Base-by-base conservation (phyloP, 495 filamentous ascomycete species). In the Penicillium canariense region DNA sequence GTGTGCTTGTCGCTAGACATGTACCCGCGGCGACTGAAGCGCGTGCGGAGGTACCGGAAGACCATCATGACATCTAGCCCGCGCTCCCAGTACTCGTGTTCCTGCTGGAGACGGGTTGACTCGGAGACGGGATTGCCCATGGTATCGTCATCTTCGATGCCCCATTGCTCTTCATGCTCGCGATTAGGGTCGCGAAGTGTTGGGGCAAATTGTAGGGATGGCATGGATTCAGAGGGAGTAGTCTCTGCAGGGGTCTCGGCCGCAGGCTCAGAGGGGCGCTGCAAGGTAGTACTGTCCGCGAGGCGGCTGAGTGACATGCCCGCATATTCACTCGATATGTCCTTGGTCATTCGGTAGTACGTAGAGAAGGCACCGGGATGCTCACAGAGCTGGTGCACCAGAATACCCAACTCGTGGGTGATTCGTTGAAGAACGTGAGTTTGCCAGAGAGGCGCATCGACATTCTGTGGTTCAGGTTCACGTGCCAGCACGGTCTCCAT, bases 21-120 rank as follows among this genome's bases (percentile, higher is more conserved):
- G 51, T 63, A 74, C 30, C 63, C 59, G 34, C 65, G 69, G 31
- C 55, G 72, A 45, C 80, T 77, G 68, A 96, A 94, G 57, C 89
- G 89, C 15, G 81, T 85, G 44, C 83, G 80, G 17, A 97, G 81
- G 67, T 91, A 94, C 34, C 85, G 83, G 75, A 96, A 96, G n/a
- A 96, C 85, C 69, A 92, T 86, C 68, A 84, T 84, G 53, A 96
- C 79, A 59, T 96, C 90, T 4, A 96, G 80, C 12, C 91, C 87
- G 31, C 83, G 84, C 65, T 96, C 90, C 92, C 92, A 97, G 66
- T 96, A 92, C 26, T 91, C 87, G 36, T 82, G 79, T 44, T 77
- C 75, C 18, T 72, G 65, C 35, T 75, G 71, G 3, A 69, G 28
- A 15, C 68, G 67, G 4, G 68, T 44, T 8, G 68, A 62, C 53